These are phyloP conservation scores for Penicillium macrosclerotiorum DNA, from an alignment of 495 filamentous ascomycete genomes.

Conservation along the genomic window DNA sequence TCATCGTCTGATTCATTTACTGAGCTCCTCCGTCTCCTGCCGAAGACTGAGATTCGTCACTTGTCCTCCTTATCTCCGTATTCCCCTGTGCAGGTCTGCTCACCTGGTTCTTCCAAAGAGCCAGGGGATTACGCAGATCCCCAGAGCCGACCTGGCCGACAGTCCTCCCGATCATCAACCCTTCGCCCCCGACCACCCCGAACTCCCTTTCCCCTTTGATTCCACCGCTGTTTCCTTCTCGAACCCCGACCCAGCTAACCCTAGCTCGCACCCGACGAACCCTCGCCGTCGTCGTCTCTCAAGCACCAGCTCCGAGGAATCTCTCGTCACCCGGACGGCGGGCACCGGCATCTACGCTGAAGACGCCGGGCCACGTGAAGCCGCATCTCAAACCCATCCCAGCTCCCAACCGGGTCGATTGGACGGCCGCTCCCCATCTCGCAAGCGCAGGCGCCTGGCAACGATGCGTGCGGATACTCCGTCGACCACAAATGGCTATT, in stretches of 20 bases:
- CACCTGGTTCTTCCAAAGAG: slow-evolving; percentile 51
- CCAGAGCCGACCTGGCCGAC: slow-evolving; percentile 63
- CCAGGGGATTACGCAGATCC: slow-evolving; percentile 49
- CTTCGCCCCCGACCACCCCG: slow-evolving; percentile 61
- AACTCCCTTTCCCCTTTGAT: slow-evolving; percentile 39
- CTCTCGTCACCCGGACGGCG: slow-evolving; percentile 9
- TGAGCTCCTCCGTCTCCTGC: background rate
- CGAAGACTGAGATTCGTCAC: slow-evolving; percentile 6
- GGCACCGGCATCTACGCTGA: slow-evolving; percentile 20
- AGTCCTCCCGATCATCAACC: slow-evolving; percentile 47
- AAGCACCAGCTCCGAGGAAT: slow-evolving; percentile 27
- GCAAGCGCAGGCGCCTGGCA: slow-evolving; percentile 62
- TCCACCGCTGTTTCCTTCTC: slow-evolving; percentile 18
- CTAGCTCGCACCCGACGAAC: slow-evolving; percentile 6
- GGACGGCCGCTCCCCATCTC: slow-evolving; percentile 42
- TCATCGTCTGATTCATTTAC: too few relatives aligned
- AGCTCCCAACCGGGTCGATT: slow-evolving; percentile 24
- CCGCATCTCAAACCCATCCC: slow-evolving; percentile 23
- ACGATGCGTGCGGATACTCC: slow-evolving; percentile 61
- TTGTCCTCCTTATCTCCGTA: too few relatives aligned
- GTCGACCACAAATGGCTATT: slow-evolving; percentile 46
- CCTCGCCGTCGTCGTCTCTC: slow-evolving; percentile 30
- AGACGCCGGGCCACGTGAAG: slow-evolving; percentile 29
- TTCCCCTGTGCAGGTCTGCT: slow-evolving; percentile 38
- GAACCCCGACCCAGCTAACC: slow-evolving; percentile 17